These are phyloP conservation scores for Malassezia furfur DNA, from an alignment of 1,284 basidiomycete species.

Conservation along the genomic window DNA sequence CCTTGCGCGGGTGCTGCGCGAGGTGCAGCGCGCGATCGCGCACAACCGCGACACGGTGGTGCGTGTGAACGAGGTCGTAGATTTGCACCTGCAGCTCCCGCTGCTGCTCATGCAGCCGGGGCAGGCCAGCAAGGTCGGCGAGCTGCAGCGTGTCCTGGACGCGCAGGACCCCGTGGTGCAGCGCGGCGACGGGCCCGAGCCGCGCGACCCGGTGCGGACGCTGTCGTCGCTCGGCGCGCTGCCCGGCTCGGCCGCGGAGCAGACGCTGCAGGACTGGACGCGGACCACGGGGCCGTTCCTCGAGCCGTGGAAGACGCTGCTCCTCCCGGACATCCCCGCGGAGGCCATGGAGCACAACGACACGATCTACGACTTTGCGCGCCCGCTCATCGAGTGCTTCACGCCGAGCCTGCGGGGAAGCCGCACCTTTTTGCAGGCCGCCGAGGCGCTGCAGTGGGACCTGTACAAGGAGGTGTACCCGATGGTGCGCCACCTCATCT, in stretches of 20 bases:
- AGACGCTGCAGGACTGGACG: slow-evolving; percentile 34
- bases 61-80: slow-evolving; percentile 36
- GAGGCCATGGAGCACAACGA: background rate
- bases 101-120: slow-evolving; percentile 32
- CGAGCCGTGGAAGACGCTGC: slow-evolving; percentile 82
- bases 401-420: slow-evolving; percentile 7
- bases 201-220: background rate
- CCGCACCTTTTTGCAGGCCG: slow-evolving; percentile 70
- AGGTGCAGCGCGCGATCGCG: slow-evolving; percentile 32
- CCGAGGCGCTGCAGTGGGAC: slow-evolving; percentile 72
- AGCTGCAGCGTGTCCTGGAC: slow-evolving; percentile 40
- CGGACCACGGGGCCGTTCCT: slow-evolving; percentile 56
- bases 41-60: slow-evolving; percentile 31
- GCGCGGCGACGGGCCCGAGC: slow-evolving; percentile 23
- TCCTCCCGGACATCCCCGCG: slow-evolving; percentile 55
- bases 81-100: slow-evolving; percentile 40
- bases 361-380: background rate
- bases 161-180: slow-evolving; percentile 32
- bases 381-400: slow-evolving; percentile 4
- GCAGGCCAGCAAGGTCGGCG: slow-evolving; percentile 22
- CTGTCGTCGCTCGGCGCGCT: slow-evolving; percentile 3
- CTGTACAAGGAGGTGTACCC: slow-evolving; percentile 75
- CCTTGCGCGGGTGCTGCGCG: slow-evolving; percentile 28
- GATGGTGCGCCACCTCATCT: slow-evolving; percentile 76
- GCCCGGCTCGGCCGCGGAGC: slow-evolving; percentile 19